Base-by-base conservation (phyloP, 768 basidiomycete species). In the Agaricus blazei region DNA sequence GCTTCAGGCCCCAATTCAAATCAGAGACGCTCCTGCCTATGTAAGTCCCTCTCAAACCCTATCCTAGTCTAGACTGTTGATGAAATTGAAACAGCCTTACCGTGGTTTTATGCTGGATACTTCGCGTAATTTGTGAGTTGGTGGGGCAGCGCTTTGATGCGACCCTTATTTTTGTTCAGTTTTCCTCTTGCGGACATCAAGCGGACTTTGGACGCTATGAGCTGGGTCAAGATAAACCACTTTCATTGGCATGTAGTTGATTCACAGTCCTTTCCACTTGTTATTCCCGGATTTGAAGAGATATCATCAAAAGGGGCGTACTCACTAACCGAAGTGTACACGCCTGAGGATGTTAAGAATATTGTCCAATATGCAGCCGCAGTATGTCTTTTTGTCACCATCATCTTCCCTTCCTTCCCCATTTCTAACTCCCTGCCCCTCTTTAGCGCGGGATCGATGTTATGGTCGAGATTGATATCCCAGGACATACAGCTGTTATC, bases 211-310 rank as follows among this genome's bases (percentile, higher is more conserved):
- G 85, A 90, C 59, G 83, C 87, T 4, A 90, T 90, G 87, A 82
- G 82, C 63, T 82, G 81, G 79, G 83, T 84, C 60, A 93, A 89
- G 83, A 78, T 90, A 45, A 91, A 85, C 68, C 82, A 80, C 1
- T 80, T 93, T 60, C 89, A 93, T 60, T 93, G 90, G 91, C 92
- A 93, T 63, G 75, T 90, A 53, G 83, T 83, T 31, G 92, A 94
- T 68, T 82, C 84, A 50, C 89, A 93, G 62, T 84, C 82, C 34
- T 94, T 89, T 73, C 90, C 92, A 1, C 75, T 93, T 14, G 73
- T 78, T 36, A 70, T 93, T 19, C 72, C 80, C 2, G 76, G 76
- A 8, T 85, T 79, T 64, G 77, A 84, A 0, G 79, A 81, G 52
- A 71, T 93, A 1, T 75, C 87, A 8, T 58, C 59, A 12, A 75